Evolutionary conservation across 176 grass and related monocot species (phyloP).

Genomic region (Cenchrus purpureus): DNA sequence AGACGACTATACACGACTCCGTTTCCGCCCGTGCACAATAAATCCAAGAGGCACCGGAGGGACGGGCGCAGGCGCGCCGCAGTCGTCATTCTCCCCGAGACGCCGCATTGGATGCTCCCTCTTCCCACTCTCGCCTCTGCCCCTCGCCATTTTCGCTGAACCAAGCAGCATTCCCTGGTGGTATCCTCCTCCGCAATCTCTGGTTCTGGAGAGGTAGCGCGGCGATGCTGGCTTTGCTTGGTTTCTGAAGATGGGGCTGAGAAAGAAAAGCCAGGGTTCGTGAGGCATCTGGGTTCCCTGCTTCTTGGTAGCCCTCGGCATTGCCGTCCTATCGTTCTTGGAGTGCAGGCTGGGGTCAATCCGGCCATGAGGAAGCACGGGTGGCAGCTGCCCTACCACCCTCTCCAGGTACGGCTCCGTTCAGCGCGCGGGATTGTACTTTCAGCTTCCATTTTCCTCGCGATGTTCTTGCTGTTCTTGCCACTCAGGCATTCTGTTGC

Average conservation of each 20-base stretch:
- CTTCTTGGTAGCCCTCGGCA: constrained; percentile 28
- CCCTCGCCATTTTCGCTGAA: constrained; percentile 21
- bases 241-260: constrained; percentile 21
- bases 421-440: background rate
- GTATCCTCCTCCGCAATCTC: constrained; percentile 1
- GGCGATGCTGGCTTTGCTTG: background rate
- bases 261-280: constrained; percentile 12
- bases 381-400: constrained; percentile 98
- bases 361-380: constrained; percentile 93
- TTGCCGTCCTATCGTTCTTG: constrained; percentile 16
- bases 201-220: background rate
- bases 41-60: constrained; percentile 31
- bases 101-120: constrained; percentile 52
- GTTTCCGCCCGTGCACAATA: constrained; percentile 31
- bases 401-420: constrained; percentile 64
- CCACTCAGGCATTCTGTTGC: background rate
- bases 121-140: background rate
- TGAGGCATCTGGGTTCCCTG: background rate
- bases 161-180: constrained; percentile 17
- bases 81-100: constrained; percentile 39
- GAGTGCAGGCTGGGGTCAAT: background rate
- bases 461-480: constrained; percentile 19
- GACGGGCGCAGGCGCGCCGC: constrained; percentile 15
- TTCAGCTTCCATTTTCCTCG: background rate
- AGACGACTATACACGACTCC: background rate